Evolutionary conservation across 2,329 filamentous ascomycete genomes (phyloP).

Genomic region (Ustulina deusta): DNA sequence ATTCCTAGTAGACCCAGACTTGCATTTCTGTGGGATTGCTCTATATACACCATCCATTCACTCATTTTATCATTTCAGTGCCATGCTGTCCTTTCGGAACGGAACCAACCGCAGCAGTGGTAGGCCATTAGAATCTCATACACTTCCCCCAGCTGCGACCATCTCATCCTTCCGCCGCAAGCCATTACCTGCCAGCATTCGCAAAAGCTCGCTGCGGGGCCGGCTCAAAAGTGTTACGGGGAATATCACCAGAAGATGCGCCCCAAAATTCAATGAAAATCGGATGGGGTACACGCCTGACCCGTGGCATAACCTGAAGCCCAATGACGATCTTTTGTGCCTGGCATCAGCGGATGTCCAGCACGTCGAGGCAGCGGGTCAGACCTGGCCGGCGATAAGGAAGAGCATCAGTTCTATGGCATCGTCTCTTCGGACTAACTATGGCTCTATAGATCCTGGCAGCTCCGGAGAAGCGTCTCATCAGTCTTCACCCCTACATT

Average conservation of each 20-base stretch:
- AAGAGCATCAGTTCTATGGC: constrained; percentile 45
- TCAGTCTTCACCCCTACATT: constrained; percentile 16
- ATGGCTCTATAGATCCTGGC: constrained; percentile 32
- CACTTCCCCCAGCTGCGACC: constrained; percentile 1
- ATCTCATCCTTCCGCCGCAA: constrained; percentile 13
- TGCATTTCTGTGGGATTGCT: constrained; percentile 27
- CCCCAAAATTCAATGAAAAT: not conserved
- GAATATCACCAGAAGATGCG: constrained; percentile 19
- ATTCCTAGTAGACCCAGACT: constrained; percentile 9
- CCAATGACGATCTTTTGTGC: constrained; percentile 20
- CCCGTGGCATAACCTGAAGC: constrained; percentile 22
- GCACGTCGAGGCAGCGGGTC: constrained; percentile 18
- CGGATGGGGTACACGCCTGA: constrained; percentile 6
- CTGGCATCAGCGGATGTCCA: constrained; percentile 7
- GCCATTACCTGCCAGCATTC: constrained; percentile 4
- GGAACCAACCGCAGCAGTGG: constrained; percentile 16
- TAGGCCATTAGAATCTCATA: constrained; percentile 5
- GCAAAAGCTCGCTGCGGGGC: constrained; percentile 34
- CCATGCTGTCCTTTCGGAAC: constrained; percentile 34
- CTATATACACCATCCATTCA: constrained; percentile 22
- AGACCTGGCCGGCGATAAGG: constrained; percentile 39
- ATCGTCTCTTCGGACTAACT: constrained; percentile 39
- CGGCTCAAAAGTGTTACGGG: constrained; percentile 35
- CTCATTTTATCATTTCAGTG: constrained; percentile 8
- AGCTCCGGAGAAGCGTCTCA: constrained; percentile 10